Evolutionary conservation across 2,329 filamentous ascomycete species (phyloP), one percentile per base, ranked within the genome.

Genomic region (Colletotrichum ledebouriae): DNA sequence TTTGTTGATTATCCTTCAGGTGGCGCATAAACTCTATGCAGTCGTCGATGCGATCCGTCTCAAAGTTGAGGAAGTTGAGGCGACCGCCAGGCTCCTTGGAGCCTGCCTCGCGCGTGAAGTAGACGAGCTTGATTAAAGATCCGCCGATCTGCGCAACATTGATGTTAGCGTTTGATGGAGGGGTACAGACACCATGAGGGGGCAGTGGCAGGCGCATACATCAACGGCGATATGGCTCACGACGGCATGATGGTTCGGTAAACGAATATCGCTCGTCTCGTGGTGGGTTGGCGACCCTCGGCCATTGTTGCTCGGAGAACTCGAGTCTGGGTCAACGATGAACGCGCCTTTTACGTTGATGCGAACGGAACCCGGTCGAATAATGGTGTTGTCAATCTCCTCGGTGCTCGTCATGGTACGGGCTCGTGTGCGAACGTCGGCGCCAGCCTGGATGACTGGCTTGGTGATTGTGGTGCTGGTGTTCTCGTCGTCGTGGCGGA

Each of bases 341-440:
- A 97, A 98, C 44, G 96, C 96, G 76, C 95, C 96, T 78, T 94
- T 90, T 72, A 98, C 95, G 78, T 99, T 98, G 83, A 99, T 98
- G 81, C 93, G 92, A 75, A 98, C 94, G 13, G 92, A 87, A 25
- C 89, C 89, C 2, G 89, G 89, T 73, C 87, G 86, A 61, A 82
- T 86, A 74, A 91, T 86, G 56, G 86, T 86, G 74, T 82, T 87
- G 77, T 88, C 85, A 63, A 89, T 88, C 78, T 88, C 86, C 73
- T 86, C 83, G 11, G 84, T 85, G 70, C 82, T 83, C 41, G 84
- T 87, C 67, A 77, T 77, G 17, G 79, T 82, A 69, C 79, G 67
- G 67, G 65, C 61, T 68, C 65, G 52, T 20, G 65, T 68, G 13
- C 65, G 55, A 46, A 68, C 55, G 25, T 59, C 55, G 34, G 49